phyloP scores from a whole-genome alignment of 1,139 yeast species.

The Saccharomyces hybrid region DNA sequence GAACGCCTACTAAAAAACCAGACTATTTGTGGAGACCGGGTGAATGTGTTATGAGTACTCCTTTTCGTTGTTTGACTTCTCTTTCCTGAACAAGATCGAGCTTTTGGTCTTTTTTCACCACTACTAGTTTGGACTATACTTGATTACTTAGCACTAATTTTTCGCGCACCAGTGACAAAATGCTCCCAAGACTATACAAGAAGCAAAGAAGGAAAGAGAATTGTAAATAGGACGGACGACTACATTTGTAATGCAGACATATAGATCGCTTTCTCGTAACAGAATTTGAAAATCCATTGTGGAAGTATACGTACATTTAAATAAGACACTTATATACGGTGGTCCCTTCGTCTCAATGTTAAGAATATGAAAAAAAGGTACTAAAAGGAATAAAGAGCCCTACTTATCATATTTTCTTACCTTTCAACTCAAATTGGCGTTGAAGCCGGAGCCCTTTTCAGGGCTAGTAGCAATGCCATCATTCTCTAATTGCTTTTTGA shows the following conservation, averaged over 20 bases:
- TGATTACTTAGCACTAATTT: not conserved
- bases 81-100: not conserved
- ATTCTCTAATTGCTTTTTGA: conserved; percentile 19
- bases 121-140: not conserved
- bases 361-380: not conserved
- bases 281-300: not conserved
- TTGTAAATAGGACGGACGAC: not conserved
- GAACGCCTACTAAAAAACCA: not conserved
- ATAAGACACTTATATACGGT: not conserved
- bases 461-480: conserved; percentile 24
- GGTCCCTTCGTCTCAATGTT: not conserved
- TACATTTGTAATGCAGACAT: not conserved
- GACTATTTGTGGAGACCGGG: not conserved
- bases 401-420: too few species aligned
- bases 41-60: not conserved
- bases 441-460: not conserved
- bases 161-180: not conserved
- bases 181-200: not conserved
- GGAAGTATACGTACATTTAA: not conserved
- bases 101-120: not conserved
- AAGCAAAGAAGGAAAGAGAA: not conserved
- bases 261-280: not conserved
- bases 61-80: not conserved
- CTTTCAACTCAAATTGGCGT: not conserved
- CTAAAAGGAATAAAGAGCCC: not conserved